phyloP scores from a whole-genome alignment of 805 yeast species.

The Priceomyces fermenticarens region DNA sequence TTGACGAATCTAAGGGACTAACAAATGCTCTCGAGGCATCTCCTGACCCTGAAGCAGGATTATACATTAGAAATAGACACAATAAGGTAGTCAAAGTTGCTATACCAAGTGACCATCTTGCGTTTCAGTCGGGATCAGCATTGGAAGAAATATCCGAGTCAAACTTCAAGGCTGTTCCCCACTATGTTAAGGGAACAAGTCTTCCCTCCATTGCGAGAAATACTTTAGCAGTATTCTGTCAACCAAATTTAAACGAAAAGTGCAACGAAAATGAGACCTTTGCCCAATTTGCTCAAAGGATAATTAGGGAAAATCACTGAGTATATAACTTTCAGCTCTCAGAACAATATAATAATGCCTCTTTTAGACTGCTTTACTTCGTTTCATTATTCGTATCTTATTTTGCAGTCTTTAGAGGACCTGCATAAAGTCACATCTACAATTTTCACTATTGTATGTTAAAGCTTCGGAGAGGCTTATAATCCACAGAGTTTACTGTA shows the following conservation, averaged over 20 bases:
- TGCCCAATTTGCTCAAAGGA: conserved; percentile 46
- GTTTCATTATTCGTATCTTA: not conserved
- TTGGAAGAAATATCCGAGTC: conserved; percentile 49
- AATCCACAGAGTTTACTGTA: not conserved
- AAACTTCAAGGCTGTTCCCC: conserved; percentile 56
- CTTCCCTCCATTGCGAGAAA: conserved; percentile 41
- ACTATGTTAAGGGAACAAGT: conserved; percentile 47
- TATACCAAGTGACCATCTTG: conserved; percentile 54
- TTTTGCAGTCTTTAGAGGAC: too few species aligned
- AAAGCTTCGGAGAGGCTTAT: not conserved
- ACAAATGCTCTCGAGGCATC: conserved; percentile 20
- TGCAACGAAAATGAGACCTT: conserved; percentile 46
- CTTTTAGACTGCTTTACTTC: not conserved
- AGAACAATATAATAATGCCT: too few species aligned
- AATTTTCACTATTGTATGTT: not conserved
- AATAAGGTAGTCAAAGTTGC: conserved; percentile 46
- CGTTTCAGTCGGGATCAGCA: conserved; percentile 61
- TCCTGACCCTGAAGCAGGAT: conserved; percentile 48
- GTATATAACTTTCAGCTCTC: not conserved
- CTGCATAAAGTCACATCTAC: too few species aligned
- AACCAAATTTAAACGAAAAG: conserved; percentile 51
- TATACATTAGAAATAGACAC: conserved; percentile 47
- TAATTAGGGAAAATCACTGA: conserved; percentile 39
- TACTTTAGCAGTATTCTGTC: conserved; percentile 61
- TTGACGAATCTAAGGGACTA: conserved; percentile 35